Evolutionary conservation across 257 asterid genomes (phyloP).

Genomic region (Eustoma russellianum): DNA sequence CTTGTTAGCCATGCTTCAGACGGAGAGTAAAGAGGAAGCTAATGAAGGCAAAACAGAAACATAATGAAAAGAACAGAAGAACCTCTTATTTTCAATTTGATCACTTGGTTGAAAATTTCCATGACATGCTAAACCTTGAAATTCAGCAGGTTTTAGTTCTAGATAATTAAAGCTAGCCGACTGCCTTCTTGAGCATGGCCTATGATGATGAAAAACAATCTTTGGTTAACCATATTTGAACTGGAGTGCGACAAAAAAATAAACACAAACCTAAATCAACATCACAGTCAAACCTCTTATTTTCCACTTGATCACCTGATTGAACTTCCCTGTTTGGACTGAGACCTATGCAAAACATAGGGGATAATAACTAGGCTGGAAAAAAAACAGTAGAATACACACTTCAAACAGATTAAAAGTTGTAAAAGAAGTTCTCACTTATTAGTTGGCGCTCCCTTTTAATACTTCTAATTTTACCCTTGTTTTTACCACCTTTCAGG

Average conservation of each 20-base stretch:
- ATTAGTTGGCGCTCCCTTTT: conserved; percentile 22
- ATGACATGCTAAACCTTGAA: background rate
- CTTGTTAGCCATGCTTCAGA: background rate
- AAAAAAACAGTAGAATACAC: background rate
- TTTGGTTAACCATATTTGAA: conserved; percentile 1
- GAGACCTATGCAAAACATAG: conserved; percentile 21
- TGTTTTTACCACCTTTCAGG: conserved; percentile 17
- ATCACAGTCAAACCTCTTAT: conserved; percentile 35
- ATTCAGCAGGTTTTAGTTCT: conserved; percentile 7
- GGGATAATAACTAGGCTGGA: conserved; percentile 11
- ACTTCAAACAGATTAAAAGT: background rate
- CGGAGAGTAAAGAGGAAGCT: background rate
- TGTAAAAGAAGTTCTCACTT: conserved; percentile 31
- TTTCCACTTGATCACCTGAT: conserved; percentile 25
- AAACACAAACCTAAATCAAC: background rate
- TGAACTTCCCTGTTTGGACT: conserved; percentile 25
- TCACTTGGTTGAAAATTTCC: conserved; percentile 21
- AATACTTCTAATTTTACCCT: conserved; percentile 20
- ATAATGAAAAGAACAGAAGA: conserved; percentile 4
- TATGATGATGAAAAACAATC: conserved; percentile 3
- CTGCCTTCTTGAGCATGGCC: conserved; percentile 20
- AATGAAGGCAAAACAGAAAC: background rate
- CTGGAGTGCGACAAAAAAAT: background rate
- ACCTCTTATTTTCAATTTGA: conserved; percentile 39
- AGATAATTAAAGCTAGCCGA: conserved; percentile 18